Evolutionary conservation across 2,329 filamentous ascomycete genomes (phyloP).

Genomic region (Phaeosphaeriaceae sp.): DNA sequence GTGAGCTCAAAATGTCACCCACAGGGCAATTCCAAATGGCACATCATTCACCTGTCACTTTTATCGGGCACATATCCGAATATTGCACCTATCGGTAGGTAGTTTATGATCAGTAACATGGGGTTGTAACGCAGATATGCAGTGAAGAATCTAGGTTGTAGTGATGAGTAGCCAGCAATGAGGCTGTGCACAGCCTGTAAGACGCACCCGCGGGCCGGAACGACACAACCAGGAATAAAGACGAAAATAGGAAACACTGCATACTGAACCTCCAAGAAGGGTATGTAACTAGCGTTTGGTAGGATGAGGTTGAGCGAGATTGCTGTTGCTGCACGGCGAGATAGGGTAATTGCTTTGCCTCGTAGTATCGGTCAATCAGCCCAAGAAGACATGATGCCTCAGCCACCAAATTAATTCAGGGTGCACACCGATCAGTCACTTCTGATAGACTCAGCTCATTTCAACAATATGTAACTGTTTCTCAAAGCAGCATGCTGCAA

Average conservation of each 20-base stretch:
- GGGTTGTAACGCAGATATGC: slow-evolving; percentile 10
- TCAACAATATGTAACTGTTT: too few relatives aligned
- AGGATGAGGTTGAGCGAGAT: background rate
- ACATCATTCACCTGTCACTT: background rate
- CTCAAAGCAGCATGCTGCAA: too few relatives aligned
- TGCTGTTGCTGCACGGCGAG: background rate
- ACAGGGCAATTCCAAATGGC: background rate
- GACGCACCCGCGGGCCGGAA: slow-evolving; percentile 17
- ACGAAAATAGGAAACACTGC: slow-evolving; percentile 19
- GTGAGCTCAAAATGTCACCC: slow-evolving; percentile 6
- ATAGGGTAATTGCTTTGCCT: background rate
- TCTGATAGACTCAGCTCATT: too few relatives aligned
- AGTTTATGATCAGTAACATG: slow-evolving; percentile 15
- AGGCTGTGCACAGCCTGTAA: slow-evolving; percentile 28
- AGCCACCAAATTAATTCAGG: too few relatives aligned
- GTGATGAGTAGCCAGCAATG: slow-evolving; percentile 12
- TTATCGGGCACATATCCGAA: background rate
- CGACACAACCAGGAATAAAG: slow-evolving; percentile 7
- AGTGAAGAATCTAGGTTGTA: slow-evolving; percentile 6
- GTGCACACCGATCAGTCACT: too few relatives aligned
- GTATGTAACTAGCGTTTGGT: background rate
- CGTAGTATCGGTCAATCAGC: background rate
- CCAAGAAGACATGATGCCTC: background rate
- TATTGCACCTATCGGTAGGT: slow-evolving; percentile 1
- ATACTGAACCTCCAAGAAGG: background rate